Percentiles rank a stretch among this genome's conserved stretches.
phyloP scores from a whole-genome alignment of 2,329 filamentous ascomycete species.

The Paecilomyces fulvus region DNA sequence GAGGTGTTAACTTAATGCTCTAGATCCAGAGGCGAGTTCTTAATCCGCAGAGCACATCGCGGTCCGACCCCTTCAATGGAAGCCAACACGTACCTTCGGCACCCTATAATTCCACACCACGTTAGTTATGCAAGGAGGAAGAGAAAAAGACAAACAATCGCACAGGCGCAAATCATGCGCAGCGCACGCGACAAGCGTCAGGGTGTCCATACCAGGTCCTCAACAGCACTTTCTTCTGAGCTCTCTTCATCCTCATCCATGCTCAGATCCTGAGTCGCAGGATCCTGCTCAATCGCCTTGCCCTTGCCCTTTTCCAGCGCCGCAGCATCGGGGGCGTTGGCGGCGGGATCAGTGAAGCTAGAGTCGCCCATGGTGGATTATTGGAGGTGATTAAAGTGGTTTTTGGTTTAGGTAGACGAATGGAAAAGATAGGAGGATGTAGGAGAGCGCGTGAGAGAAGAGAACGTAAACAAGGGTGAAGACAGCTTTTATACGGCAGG shows the following conservation, averaged over 20 bases:
- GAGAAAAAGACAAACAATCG: not conserved
- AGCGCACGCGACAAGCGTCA: not conserved
- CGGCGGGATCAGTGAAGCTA: slow-evolving; percentile 31
- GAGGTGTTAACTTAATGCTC: not conserved
- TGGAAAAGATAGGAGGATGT: slow-evolving; percentile 9
- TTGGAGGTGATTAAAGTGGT: not conserved
- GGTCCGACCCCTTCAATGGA: slow-evolving; percentile 3
- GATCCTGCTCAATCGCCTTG: slow-evolving; percentile 55
- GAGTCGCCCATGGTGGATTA: slow-evolving; percentile 25
- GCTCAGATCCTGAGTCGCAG: slow-evolving; percentile 49
- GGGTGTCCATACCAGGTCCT: slow-evolving; percentile 27
- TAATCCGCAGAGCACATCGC: not conserved
- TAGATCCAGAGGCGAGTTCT: not conserved
- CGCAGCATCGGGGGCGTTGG: slow-evolving; percentile 24
- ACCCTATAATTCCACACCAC: not conserved
- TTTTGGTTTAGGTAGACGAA: not conserved
- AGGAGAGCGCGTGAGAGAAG: slow-evolving; percentile 10
- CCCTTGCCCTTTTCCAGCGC: slow-evolving; percentile 75
- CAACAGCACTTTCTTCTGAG: slow-evolving; percentile 53
- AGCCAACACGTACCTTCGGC: not conserved
- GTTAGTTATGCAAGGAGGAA: not conserved
- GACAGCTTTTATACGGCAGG: not conserved
- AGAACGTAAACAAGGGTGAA: slow-evolving; percentile 9
- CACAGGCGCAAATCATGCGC: not conserved
- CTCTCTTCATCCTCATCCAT: slow-evolving; percentile 69